phyloP scores from a whole-genome alignment of 108 stramenopile genomes.

The Skeletonema tropicum region DNA sequence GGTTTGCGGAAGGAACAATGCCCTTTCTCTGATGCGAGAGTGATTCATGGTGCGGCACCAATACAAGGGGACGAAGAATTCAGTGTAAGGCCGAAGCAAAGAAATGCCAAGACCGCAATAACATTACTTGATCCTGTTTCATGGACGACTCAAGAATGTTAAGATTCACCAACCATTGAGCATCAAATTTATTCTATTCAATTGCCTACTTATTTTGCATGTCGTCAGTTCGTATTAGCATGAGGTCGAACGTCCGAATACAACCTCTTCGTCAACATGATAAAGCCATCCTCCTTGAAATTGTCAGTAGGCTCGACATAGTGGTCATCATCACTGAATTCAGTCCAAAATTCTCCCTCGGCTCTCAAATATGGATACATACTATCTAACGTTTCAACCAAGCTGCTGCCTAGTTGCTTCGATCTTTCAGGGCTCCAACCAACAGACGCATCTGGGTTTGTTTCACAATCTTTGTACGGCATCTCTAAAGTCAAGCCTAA shows the following conservation, averaged over 20 bases:
- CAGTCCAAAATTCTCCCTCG: conserved; percentile 71
- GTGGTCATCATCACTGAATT: conserved; percentile 58
- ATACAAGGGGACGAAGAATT: too few relatives aligned
- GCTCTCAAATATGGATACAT: conserved; percentile 76
- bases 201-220: not conserved
- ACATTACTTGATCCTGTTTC: too few relatives aligned
- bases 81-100: too few relatives aligned
- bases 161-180: too few relatives aligned
- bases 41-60: too few relatives aligned
- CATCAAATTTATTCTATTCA: not conserved
- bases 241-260: conserved; percentile 52
- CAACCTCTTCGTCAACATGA: conserved; percentile 48
- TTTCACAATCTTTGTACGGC: conserved; percentile 88
- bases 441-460: conserved; percentile 62
- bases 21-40: too few relatives aligned
- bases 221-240: not conserved
- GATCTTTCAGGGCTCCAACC: conserved; percentile 76
- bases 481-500: conserved; percentile 87
- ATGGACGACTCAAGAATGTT: too few relatives aligned
- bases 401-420: conserved; percentile 62
- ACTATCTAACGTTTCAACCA: conserved; percentile 71
- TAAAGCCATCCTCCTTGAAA: conserved; percentile 50
- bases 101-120: too few relatives aligned
- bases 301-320: conserved; percentile 71
- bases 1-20: too few relatives aligned